Percentiles rank a stretch among this genome's conserved stretches.
Evolutionary conservation across 2,329 filamentous ascomycete genomes (phyloP).

Genomic region (Ceratocystis alfenasii): DNA sequence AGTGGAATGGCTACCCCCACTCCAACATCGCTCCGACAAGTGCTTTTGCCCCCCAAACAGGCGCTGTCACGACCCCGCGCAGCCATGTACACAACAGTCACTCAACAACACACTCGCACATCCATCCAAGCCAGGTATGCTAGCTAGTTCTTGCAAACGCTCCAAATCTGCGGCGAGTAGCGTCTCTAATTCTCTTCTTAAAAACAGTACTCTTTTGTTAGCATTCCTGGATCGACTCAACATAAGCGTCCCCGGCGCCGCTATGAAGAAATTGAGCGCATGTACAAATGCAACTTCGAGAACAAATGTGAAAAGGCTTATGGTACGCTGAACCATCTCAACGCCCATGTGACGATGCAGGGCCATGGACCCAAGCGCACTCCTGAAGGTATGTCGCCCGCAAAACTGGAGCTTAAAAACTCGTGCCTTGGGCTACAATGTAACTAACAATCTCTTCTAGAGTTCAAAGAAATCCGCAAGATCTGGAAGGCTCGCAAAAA

Average conservation of each 20-base stretch:
- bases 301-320: constrained; percentile 98
- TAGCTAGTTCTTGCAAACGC: too few species aligned
- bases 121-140: constrained; percentile 7
- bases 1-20: constrained; percentile 10
- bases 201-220: constrained; percentile 75
- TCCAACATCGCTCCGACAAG: neutral
- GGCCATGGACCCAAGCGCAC: constrained; percentile 89
- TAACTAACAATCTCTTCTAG: constrained; percentile 35
- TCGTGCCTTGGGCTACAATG: neutral
- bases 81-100: constrained; percentile 7
- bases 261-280: constrained; percentile 97
- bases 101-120: neutral
- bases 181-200: neutral
- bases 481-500: constrained; percentile 99
- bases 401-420: neutral
- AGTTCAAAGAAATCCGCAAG: constrained; percentile 98
- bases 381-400: constrained; percentile 67
- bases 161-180: too few species aligned
- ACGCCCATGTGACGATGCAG: constrained; percentile 98
- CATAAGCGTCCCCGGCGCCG: constrained; percentile 87
- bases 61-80: constrained; percentile 7
- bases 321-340: constrained; percentile 90
- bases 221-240: constrained; percentile 91
- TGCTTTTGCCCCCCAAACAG: neutral
- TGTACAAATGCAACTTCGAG: constrained; percentile 95